Evolutionary conservation across 345 rosid species (phyloP).

Genomic region (Conringia planisiliqua): DNA sequence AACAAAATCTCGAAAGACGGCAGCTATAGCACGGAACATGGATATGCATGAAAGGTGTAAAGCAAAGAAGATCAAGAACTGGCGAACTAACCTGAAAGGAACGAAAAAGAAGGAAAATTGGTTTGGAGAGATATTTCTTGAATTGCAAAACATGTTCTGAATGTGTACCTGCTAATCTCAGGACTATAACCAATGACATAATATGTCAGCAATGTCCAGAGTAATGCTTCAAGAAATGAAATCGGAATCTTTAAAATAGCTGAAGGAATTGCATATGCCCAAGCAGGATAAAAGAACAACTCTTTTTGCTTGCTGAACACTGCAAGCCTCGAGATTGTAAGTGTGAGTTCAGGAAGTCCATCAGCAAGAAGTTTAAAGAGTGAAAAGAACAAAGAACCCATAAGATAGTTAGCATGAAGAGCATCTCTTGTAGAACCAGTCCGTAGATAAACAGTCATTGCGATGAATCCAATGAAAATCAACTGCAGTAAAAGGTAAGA

Average conservation of each 20-base stretch:
- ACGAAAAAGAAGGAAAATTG: neutral
- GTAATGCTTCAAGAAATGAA: constrained; percentile 36
- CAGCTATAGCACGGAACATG: constrained; percentile 48
- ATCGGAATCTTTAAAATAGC: constrained; percentile 44
- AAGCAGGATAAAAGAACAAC: constrained; percentile 41
- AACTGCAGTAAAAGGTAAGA: constrained; percentile 18
- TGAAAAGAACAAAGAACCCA: constrained; percentile 39
- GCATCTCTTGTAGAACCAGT: constrained; percentile 33
- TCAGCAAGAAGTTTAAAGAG: constrained; percentile 40
- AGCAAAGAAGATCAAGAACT: constrained; percentile 49
- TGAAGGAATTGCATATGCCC: constrained; percentile 55
- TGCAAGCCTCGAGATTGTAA: constrained; percentile 43
- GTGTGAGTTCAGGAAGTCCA: constrained; percentile 47
- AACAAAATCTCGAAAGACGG: constrained; percentile 44
- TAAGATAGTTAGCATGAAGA: constrained; percentile 36
- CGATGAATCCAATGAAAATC: constrained; percentile 30
- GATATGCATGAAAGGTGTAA: constrained; percentile 52
- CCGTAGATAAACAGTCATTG: constrained; percentile 41
- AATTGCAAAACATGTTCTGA: neutral
- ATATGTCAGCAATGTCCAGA: constrained; percentile 48
- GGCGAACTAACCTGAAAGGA: constrained; percentile 51
- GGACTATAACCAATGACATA: constrained; percentile 53
- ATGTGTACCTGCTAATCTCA: constrained; percentile 37
- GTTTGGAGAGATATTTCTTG: neutral
- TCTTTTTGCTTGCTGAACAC: constrained; percentile 45